These are phyloP conservation scores for Circinella umbellata DNA, from an alignment of 371 early-diverging fungal species.

Conservation along the genomic window DNA sequence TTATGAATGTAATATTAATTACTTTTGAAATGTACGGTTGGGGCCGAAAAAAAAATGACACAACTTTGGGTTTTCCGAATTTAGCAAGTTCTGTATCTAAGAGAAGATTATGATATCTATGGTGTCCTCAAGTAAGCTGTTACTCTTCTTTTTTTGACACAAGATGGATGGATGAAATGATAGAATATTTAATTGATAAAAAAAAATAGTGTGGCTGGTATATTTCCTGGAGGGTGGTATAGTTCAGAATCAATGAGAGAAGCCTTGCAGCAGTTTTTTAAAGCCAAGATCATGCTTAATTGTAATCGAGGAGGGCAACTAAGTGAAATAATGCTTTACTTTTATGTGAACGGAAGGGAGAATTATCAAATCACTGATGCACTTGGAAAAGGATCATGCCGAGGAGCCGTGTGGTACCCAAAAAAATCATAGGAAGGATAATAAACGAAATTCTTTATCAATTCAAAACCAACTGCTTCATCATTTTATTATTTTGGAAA, in stretches of 20 bases:
- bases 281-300: constrained; percentile 35
- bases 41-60: neutral
- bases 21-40: too few species aligned
- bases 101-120: constrained; percentile 49
- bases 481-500: too few species aligned
- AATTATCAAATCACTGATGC: constrained; percentile 41
- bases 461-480: neutral
- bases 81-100: constrained; percentile 45
- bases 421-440: constrained; percentile 28
- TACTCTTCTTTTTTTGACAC: neutral
- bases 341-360: constrained; percentile 46
- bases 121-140: constrained; percentile 43
- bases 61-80: neutral
- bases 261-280: constrained; percentile 35
- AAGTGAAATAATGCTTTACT: constrained; percentile 41
- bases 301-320: constrained; percentile 39
- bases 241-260: constrained; percentile 36
- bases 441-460: neutral
- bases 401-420: constrained; percentile 43
- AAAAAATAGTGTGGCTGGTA: constrained; percentile 39
- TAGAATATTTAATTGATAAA: too few species aligned
- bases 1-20: too few species aligned
- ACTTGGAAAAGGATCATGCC: constrained; percentile 32
- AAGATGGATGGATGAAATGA: too few species aligned
- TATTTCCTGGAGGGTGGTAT: constrained; percentile 44